Evolutionary conservation across 208 protist genomes (phyloP), one percentile per base, ranked within the genome.

Genomic region (Balamuthia mandrillaris): DNA sequence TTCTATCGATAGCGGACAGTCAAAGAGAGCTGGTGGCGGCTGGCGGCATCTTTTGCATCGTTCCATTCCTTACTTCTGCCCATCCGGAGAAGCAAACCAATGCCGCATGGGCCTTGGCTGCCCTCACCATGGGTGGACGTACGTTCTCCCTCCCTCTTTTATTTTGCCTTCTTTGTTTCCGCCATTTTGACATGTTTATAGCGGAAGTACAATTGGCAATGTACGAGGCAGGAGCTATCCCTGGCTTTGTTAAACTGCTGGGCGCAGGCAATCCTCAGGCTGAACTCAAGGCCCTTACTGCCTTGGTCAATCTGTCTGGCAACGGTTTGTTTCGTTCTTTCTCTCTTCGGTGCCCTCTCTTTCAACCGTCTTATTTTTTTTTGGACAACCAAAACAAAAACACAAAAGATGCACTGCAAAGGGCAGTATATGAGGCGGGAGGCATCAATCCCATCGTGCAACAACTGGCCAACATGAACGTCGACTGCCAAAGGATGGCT

Each of bases 71-170:
- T 33, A 60, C 31, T 31, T 81, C 72, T 27, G 27, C 72, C 44
- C 52, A 81, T 24, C 14, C 60, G 14, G 72, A 81, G 51, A 81
- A 81, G 45, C 72, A 81, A 37, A 81, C 72, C 31, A 81, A 81
- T 35, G 24, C 72, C 18, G 72, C 72, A 14, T 81, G 72, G 72
- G 72, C 72, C 9, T 39, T 81, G 47, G 72, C 72, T 24, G 72
- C 72, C 1, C 72, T 81, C 51, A 81, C 72, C 21, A 81, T 81
- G 72, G 72, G 72, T 31, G 72, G 72, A 75, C n/a, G 66, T 75
- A 75, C 54, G 47, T n/a, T n/a, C n/a, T n/a, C n/a, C n/a, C n/a
- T n/a, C n/a, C n/a, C n/a, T n/a, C n/a, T n/a, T n/a, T n/a, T n/a
- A n/a, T n/a, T n/a, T n/a, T n/a, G n/a, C n/a, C n/a, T n/a, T n/a